phyloP scores from a whole-genome alignment of 345 rosid species.

The Eutrema heterophyllum region DNA sequence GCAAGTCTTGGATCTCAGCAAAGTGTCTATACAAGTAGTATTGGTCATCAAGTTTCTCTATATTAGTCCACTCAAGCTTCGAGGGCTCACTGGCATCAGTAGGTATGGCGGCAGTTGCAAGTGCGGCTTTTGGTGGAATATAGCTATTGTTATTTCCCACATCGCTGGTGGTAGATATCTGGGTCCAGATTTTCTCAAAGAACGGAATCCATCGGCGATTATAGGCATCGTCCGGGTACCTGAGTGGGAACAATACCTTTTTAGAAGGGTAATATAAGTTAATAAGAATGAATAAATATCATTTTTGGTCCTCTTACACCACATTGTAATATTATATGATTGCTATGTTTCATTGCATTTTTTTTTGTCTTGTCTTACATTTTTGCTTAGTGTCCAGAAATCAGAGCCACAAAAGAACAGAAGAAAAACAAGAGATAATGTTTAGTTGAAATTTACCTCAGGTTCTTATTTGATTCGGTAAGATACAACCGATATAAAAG shows the following conservation, averaged over 20 bases:
- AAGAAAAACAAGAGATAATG: background rate
- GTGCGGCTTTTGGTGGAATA: constrained; percentile 15
- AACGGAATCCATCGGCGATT: constrained; percentile 31
- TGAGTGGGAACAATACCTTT: background rate
- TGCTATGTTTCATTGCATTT: background rate
- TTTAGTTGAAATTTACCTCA: background rate
- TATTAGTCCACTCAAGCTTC: constrained; percentile 2
- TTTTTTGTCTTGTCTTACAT: background rate
- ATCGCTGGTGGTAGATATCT: background rate
- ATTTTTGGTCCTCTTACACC: no score
- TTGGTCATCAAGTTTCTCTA: background rate
- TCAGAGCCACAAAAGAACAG: background rate
- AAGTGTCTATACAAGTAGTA: background rate
- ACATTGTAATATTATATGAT: background rate
- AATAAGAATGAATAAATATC: background rate
- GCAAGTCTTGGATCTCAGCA: constrained; percentile 6
- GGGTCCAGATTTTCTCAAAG: background rate
- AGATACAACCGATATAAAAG: background rate
- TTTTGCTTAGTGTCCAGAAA: background rate
- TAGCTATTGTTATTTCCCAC: no score
- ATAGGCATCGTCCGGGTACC: constrained; percentile 34
- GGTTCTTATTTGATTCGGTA: rapidly evolving
- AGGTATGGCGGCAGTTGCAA: constrained; percentile 15
- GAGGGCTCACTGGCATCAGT: constrained; percentile 2
- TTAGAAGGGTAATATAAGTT: no score